Base-by-base conservation (phyloP, 1,139 yeast genomes). In the Maudiozyma humilis region DNA sequence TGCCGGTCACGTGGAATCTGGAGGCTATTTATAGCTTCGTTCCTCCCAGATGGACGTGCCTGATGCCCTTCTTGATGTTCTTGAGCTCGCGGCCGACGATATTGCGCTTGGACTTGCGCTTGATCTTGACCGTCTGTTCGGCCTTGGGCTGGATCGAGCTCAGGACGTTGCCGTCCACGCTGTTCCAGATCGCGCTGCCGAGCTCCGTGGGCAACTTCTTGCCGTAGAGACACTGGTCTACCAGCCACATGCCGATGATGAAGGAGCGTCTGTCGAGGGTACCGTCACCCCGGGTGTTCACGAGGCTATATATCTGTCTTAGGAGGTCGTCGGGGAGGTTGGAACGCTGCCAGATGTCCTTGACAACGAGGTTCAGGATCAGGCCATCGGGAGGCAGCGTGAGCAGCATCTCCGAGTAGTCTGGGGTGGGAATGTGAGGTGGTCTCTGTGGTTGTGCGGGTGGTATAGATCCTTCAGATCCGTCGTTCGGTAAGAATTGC, bases 171-270 rank as follows among this genome's bases (percentile, higher is more conserved):
- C 54, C 69, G 36, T 76, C 79, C 29, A 79, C 75, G 62, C 86
- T 80, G 36, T 72, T 72, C 91, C 91, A 83, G 1, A 82, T 77
- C 36, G 68, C 67, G 12, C 70, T 72, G 53, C 71, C 75, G 3
- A 83, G 75, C 35, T 67, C 67, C 51, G 75, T 73, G 0, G 97
- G 96, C 41, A 91, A 68, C 61, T 91, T 91, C 32, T 95, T 71
- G 0, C 97, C 97, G 59, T 91, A 91, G 13, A 89, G 69, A 57
- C 95, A 85, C 62, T 89, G 97, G 62, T 89, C 97, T 1, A 89
- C 91, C 6, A 87, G 66, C 97, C 97, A 89, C 86, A 84, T 87
- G 0, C 96, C 98, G n/a, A 88, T 91, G 33, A 89, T 66, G 56
- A 91, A 91, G 50, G 89, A 91, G 39, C 79, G 81, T 48, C 85